phyloP scores from a whole-genome alignment of 495 filamentous ascomycete species.

The Barbatosphaeria neglecta region DNA sequence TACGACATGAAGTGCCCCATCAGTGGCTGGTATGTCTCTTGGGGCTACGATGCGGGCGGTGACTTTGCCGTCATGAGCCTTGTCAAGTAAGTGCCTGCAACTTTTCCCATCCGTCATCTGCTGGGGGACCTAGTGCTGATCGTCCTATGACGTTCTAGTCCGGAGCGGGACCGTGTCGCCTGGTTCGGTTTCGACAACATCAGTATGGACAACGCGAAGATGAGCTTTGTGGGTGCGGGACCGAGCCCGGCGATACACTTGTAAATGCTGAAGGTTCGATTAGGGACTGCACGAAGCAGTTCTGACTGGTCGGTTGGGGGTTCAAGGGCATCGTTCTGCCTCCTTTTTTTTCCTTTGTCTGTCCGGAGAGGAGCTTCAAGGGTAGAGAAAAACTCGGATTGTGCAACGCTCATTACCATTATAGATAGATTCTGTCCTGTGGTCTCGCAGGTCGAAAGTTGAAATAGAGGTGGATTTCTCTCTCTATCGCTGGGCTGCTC shows the following conservation, averaged over 20 bases:
- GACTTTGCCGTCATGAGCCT: conserved; percentile 12
- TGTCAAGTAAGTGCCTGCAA: conserved; percentile 7
- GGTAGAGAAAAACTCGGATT: no score
- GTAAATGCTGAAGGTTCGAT: background rate
- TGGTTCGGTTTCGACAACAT: conserved; percentile 13
- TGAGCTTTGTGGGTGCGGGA: conserved; percentile 3
- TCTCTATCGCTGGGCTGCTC: no score
- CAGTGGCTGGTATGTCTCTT: conserved; percentile 10
- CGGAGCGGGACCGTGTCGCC: conserved; percentile 2
- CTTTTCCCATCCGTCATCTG: no score
- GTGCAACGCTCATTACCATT: no score
- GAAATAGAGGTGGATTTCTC: no score
- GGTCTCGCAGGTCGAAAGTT: no score
- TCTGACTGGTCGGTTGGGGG: no score
- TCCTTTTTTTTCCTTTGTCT: no score
- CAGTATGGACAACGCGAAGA: conserved; percentile 3
- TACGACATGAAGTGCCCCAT: conserved; percentile 6
- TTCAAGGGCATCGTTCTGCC: no score
- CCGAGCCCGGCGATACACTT: conserved; percentile 1
- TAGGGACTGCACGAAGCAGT: no score
- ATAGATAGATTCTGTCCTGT: no score
- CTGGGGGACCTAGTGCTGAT: background rate
- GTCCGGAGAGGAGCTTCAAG: no score
- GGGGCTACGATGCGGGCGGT: conserved; percentile 6
- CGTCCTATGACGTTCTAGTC: background rate